These are phyloP conservation scores for Phialophora chinensis DNA, from an alignment of 2,329 filamentous ascomycete genomes.

Conservation along the genomic window DNA sequence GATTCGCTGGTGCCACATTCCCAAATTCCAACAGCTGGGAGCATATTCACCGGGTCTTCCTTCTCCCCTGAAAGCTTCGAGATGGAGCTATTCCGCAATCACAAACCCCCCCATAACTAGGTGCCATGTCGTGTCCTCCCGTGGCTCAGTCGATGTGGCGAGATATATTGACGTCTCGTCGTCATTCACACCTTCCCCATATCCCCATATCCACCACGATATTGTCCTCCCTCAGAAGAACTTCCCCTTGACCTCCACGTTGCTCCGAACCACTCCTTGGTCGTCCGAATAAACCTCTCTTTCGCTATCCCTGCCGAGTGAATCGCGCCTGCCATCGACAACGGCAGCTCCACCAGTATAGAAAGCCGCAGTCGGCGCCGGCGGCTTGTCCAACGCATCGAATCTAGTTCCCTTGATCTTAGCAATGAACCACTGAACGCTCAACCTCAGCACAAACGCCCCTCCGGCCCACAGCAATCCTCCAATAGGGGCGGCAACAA, in stretches of 20 bases:
- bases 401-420: constrained; percentile 67
- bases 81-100: neutral
- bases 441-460: constrained; percentile 66
- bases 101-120: too few species aligned
- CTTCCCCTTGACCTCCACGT: constrained; percentile 37
- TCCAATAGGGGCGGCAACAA: constrained; percentile 78
- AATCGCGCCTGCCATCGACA: neutral
- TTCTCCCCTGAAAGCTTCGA: neutral
- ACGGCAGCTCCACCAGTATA: constrained; percentile 30
- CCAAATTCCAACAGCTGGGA: neutral
- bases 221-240: constrained; percentile 34
- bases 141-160: neutral
- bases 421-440: constrained; percentile 63
- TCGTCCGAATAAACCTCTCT: constrained; percentile 29
- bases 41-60: neutral
- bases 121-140: neutral
- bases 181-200: neutral
- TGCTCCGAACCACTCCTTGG: constrained; percentile 37
- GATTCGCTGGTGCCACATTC: neutral
- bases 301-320: constrained; percentile 17
- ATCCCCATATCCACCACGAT: neutral
- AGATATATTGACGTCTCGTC: neutral
- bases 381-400: constrained; percentile 68
- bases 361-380: constrained; percentile 33
- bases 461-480: constrained; percentile 73